These are phyloP conservation scores for Fermentozyma sake DNA, from an alignment of 1,139 yeast genomes.

Conservation along the genomic window DNA sequence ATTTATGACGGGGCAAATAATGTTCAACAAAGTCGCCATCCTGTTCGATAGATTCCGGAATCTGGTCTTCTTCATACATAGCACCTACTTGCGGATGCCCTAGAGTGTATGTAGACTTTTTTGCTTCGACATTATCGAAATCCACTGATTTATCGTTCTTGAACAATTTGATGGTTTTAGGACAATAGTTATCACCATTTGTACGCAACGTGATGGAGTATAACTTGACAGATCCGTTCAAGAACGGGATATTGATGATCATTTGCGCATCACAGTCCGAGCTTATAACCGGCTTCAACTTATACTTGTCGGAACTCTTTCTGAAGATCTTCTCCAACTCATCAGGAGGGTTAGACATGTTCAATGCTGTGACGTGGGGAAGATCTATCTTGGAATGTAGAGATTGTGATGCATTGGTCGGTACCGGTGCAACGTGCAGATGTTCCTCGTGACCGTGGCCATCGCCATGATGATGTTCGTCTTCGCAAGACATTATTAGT, in stretches of 20 bases:
- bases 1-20: constrained; percentile 67
- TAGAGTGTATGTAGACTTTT: constrained; percentile 49
- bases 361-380: constrained; percentile 59
- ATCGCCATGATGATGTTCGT: constrained; percentile 20
- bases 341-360: constrained; percentile 49
- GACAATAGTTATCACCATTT: constrained; percentile 60
- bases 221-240: constrained; percentile 69
- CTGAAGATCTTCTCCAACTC: constrained; percentile 54
- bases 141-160: constrained; percentile 69
- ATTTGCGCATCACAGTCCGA: constrained; percentile 84
- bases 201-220: constrained; percentile 71
- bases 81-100: constrained; percentile 64
- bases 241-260: constrained; percentile 66
- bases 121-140: constrained; percentile 55
- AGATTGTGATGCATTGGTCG: constrained; percentile 68
- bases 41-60: constrained; percentile 26
- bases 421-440: constrained; percentile 57
- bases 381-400: constrained; percentile 59
- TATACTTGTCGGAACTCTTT: constrained; percentile 34
- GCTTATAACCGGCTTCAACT: constrained; percentile 46
- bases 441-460: constrained; percentile 18
- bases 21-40: constrained; percentile 74
- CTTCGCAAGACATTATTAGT: constrained; percentile 36
- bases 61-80: constrained; percentile 30
- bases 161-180: constrained; percentile 63